Base-by-base conservation (phyloP, 768 basidiomycete species). In the Paxillus involutus region DNA sequence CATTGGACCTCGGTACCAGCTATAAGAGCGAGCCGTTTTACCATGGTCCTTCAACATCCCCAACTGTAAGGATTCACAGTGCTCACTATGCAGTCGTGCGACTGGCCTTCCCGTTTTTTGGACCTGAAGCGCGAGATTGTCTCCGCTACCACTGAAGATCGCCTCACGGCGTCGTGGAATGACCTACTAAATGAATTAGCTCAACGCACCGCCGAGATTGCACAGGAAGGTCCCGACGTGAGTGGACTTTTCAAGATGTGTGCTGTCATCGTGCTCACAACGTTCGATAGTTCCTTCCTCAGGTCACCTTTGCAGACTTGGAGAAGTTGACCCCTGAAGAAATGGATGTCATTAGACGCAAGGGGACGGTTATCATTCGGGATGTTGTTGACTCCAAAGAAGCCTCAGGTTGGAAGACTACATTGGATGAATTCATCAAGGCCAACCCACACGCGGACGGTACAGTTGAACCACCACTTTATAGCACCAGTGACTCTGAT, bases 41-140 rank as follows among this genome's bases (percentile, higher is more conserved):
- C 36, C 19, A 19, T 14, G 7, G 6, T n/a, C 9, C 21, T 37
- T 13, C 37, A 21, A 21, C 8, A 45, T 42, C 39, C 49, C 9
- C 57, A 41, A 12, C 7, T 12, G 37, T 52, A 8, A 32, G 10
- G 42, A 37, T 44, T 44, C 44, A 44, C 41, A 30, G 7, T 17
- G 30, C 24, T 42, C 52, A 48, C 16, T 36, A 63, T 69, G 6
- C 35, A 57, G 35, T 41, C 24, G 8, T 45, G 49, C 29, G 42
- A 37, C 30, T 64, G 59, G 60, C 63, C 65, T 11, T 30, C 77
- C 37, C 84, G 79, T 41, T 85, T 86, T 59, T 63, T 70, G 6
- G 79, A 84, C 42, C 53, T 87, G 57, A 88, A 89, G 68, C 72
- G 72, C 44, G 73, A 82, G 56, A 82, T 89, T 44, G 81, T 79